Evolutionary conservation across 1,284 basidiomycete species (phyloP).

Genomic region (Sanguinoderma infundibulare): DNA sequence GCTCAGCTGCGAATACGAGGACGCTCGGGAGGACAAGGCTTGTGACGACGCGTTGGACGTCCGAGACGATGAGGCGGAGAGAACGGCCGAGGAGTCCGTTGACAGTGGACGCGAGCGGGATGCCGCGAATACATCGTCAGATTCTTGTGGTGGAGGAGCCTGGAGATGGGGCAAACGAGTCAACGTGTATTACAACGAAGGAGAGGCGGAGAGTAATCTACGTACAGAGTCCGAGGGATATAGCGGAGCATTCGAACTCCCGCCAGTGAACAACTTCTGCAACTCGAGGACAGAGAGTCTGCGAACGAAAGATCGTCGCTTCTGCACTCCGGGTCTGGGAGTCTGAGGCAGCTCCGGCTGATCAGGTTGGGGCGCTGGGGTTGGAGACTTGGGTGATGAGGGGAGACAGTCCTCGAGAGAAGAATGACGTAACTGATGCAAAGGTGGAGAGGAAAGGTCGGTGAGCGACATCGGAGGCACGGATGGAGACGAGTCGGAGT

Average conservation of each 20-base stretch:
- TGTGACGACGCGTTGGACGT: constrained; percentile 8
- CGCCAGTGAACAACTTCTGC: constrained; percentile 34
- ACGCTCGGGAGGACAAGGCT: constrained; percentile 14
- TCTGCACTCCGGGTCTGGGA: constrained; percentile 25
- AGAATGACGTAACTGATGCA: constrained; percentile 17
- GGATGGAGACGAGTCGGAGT: constrained; percentile 12
- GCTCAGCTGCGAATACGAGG: constrained; percentile 10
- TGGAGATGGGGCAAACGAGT: background rate
- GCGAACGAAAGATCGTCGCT: constrained; percentile 35
- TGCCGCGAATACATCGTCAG: constrained; percentile 17
- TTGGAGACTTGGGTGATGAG: constrained; percentile 9
- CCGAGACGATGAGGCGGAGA: constrained; percentile 19
- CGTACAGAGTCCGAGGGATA: background rate
- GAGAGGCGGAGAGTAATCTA: background rate
- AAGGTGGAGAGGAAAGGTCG: constrained; percentile 10
- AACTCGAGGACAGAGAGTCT: constrained; percentile 37
- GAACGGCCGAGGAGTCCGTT: constrained; percentile 15
- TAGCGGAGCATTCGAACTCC: constrained; percentile 10
- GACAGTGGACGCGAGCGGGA: constrained; percentile 13
- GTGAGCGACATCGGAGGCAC: constrained; percentile 21
- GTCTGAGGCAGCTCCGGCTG: constrained; percentile 1
- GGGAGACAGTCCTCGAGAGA: constrained; percentile 28
- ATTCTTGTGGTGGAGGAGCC: constrained; percentile 8
- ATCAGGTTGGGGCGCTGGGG: constrained; percentile 1
- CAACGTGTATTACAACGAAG: background rate